Base-by-base conservation (phyloP, 2,329 filamentous ascomycete genomes). In the Xylaria sp. region DNA sequence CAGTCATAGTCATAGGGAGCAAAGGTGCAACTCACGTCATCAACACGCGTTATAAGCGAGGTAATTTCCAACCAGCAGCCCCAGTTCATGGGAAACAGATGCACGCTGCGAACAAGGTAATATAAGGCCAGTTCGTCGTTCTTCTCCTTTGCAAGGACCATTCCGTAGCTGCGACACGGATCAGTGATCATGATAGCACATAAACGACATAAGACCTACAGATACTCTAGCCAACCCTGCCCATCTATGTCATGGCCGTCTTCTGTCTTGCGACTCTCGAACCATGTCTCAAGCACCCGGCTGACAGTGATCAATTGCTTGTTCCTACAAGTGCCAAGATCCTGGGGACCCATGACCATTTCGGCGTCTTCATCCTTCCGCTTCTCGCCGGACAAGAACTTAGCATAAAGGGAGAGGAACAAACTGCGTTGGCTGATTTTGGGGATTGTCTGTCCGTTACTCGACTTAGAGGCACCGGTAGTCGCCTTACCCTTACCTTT, bases 311-410 rank as follows among this genome's bases (percentile, higher is more conserved):
- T 85, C 37, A 99, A 83, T 79, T 98, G 94, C 79, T 94, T 94
- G 80, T 99, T 99, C 68, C 89, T 82, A 1, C 93, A 92, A 39
- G 91, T 90, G 1, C 94, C 94, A 15, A 94, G 90, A 80, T 99
- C 96, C 68, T 94, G 91, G 1, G 96, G 95, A 0, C 96, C 96
- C 81, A 98, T 89, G 60, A 99, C 93, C 92, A 98, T 98, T 82
- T 99, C 96, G 25, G 93, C 94, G 67, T 98, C 95, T 80, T 99
- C 96, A 76, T 97, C 93, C 81, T 95, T 97, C 73, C 93, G 90
- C 84, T 98, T 98, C 84, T 99, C 96, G 1, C 96, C 96, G 0
- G 94, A 92, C 72, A 98, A 88, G 78, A 94, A 94, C 78, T 95
- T 97, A 54, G 96, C 93, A 77, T 99, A 99, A 3, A 98, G 84